Evolutionary conservation across 2,329 filamentous ascomycete genomes (phyloP), one percentile per base, ranked within the genome.

Genomic region (Diaporthe citrichinensis): DNA sequence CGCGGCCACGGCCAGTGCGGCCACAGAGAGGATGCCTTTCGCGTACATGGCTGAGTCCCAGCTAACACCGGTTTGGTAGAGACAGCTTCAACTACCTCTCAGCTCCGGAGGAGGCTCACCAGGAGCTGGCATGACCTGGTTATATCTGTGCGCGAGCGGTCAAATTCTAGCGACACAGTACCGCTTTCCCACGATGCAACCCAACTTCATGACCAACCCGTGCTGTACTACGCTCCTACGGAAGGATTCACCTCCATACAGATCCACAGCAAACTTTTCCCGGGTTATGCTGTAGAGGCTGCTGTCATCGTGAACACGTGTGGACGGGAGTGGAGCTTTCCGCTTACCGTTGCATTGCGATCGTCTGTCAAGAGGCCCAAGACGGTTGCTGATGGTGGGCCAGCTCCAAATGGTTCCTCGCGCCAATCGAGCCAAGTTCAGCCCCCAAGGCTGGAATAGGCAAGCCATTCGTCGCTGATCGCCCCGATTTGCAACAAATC

Each of bases 41-140:
- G 41, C 25, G 23, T 65, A 49, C 61, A 65, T 65, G 59, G 59
- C 59, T 46, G 41, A 8, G 41, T 65, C 15, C 14, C 25, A 49
- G 39, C 25, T 46, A 20, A 9, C 59, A 62, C 6, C 20, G 23
- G 25, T 15, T 31, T 65, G 20, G 61, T 34, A 34, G 10, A 44
- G 28, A 49, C 36, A 49, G 61, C 41, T 25, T 15, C 23, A 55
- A 17, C 1, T 4, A 7, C 15, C 9, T 0, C 8, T 34, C 15
- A 49, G 44, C 28, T 65, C 28, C 8, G 15, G 6, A 14, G 12
- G 34, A n/a, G 17, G 44, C 15, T 10, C 12, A 20, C 7, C 25
- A 46, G 25, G 17, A 31, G 61, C 17, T 34, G 28, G 10, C 4
- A n/a, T 9, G 25, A 1, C 41, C 25, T 34, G 7, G 9, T 49